These are phyloP conservation scores for Tieghemostelium lacteum DNA, from an alignment of 78 protist genomes.

Conservation along the genomic window DNA sequence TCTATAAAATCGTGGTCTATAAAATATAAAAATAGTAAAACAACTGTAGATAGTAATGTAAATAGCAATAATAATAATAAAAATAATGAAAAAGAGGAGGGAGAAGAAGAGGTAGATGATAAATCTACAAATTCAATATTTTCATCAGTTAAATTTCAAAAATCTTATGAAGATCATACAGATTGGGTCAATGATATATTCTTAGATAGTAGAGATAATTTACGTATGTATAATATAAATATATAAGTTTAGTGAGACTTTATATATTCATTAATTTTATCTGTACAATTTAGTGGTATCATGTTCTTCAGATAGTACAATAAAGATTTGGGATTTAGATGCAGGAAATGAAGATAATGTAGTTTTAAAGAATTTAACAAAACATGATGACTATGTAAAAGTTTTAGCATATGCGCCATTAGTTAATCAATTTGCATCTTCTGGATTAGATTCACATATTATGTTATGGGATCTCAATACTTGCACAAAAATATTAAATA, in stretches of 20 bases:
- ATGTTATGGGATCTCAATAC: conserved; percentile 58
- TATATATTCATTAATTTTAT: not conserved
- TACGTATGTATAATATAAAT: conserved; percentile 42
- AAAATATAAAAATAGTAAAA: not conserved
- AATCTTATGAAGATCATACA: conserved; percentile 44
- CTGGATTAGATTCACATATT: conserved; percentile 69
- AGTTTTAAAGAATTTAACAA: conserved; percentile 7
- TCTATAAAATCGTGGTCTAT: conserved; percentile 33
- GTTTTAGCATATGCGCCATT: conserved; percentile 49
- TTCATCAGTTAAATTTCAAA: not conserved
- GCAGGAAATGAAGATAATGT: not conserved
- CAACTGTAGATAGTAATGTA: not conserved
- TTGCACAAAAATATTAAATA: not conserved
- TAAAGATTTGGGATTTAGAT: conserved; percentile 48
- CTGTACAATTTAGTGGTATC: conserved; percentile 29
- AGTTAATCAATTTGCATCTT: conserved; percentile 51
- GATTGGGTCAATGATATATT: conserved; percentile 78
- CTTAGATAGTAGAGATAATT: not conserved
- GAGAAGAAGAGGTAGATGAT: not conserved
- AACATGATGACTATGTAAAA: conserved; percentile 76
- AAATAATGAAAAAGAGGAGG: not conserved
- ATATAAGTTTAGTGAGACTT: not conserved
- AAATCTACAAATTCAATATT: not conserved
- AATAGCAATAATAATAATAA: not conserved
- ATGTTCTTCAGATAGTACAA: conserved; percentile 70